A percentile compares a stretch with the other conserved stretches of the same genome.
Evolutionary conservation across 2,329 filamentous ascomycete species (phyloP).

Genomic region (Botrytis sinoallii): DNA sequence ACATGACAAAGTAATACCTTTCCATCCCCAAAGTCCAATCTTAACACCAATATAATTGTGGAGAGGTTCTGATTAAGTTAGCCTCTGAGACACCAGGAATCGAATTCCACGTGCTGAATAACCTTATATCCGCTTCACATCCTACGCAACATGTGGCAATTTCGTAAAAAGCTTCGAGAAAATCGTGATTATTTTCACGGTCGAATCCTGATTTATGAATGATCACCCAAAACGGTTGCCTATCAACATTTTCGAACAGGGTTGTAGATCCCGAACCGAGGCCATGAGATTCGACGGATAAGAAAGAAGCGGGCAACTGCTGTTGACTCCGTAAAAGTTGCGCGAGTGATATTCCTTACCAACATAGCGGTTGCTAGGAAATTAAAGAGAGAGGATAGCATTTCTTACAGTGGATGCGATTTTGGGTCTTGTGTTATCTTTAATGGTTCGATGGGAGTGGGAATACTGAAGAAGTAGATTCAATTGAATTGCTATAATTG

Average conservation of each 20-base stretch:
- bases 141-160: background rate
- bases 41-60: background rate
- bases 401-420: background rate
- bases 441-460: background rate
- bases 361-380: background rate
- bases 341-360: constrained; percentile 7
- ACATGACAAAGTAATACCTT: background rate
- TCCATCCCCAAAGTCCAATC: background rate
- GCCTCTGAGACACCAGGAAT: background rate
- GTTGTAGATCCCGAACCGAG: background rate
- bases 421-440: background rate
- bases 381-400: background rate
- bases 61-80: background rate
- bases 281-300: background rate
- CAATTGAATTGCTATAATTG: background rate
- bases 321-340: background rate
- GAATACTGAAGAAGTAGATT: background rate
- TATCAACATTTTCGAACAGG: background rate
- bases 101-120: background rate
- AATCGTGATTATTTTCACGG: background rate
- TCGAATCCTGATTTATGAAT: constrained; percentile 1
- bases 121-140: background rate
- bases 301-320: background rate
- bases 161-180: background rate
- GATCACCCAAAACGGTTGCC: background rate